A percentile compares a stretch with the other conserved stretches of the same genome.
Conservation (phyloP, 2,329 filamentous ascomycete genomes). For the Paraconiothyrium brasiliense region DNA sequence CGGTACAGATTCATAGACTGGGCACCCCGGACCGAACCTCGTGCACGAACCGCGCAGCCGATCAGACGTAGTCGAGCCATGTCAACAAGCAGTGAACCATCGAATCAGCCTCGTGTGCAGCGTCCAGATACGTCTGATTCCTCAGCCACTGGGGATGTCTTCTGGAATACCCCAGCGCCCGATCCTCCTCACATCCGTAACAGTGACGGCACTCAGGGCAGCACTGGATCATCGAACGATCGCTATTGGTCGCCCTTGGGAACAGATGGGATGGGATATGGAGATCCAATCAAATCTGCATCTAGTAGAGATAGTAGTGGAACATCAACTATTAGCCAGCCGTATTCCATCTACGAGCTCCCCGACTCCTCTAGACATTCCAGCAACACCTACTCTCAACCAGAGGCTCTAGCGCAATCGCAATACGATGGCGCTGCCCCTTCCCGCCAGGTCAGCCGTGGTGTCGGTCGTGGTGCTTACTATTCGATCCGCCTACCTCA, state of each 20-base stretch:
- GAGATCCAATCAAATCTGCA: background rate
- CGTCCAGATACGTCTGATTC: slow-evolving; percentile 7
- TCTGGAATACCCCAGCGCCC: slow-evolving; percentile 20
- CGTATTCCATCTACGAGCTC: slow-evolving; percentile 47
- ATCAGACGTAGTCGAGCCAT: slow-evolving; percentile 27
- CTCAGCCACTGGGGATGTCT: slow-evolving; percentile 26
- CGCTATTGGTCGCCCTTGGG: slow-evolving; percentile 18
- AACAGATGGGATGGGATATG: slow-evolving; percentile 4
- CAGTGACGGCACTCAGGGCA: background rate
- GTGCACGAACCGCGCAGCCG: slow-evolving; percentile 18
- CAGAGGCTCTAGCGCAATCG: slow-evolving; percentile 21
- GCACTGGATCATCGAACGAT: slow-evolving; percentile 13
- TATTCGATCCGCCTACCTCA: slow-evolving; percentile 31
- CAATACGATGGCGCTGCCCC: slow-evolving; percentile 35
- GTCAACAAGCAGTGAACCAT: slow-evolving; percentile 34
- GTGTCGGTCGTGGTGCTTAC: slow-evolving; percentile 30
- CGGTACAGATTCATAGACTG: slow-evolving; percentile 22
- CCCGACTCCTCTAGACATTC: slow-evolving; percentile 37
- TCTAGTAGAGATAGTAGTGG: slow-evolving; percentile 31
- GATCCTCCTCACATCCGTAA: slow-evolving; percentile 6
- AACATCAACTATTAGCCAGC: slow-evolving; percentile 36
- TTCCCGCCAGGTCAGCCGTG: slow-evolving; percentile 27
- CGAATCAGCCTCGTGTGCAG: slow-evolving; percentile 17
- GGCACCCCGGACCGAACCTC: slow-evolving; percentile 16
- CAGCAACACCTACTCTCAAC: slow-evolving; percentile 33